phyloP scores from a whole-genome alignment of 768 basidiomycete species.

The Lyophyllum atratum region DNA sequence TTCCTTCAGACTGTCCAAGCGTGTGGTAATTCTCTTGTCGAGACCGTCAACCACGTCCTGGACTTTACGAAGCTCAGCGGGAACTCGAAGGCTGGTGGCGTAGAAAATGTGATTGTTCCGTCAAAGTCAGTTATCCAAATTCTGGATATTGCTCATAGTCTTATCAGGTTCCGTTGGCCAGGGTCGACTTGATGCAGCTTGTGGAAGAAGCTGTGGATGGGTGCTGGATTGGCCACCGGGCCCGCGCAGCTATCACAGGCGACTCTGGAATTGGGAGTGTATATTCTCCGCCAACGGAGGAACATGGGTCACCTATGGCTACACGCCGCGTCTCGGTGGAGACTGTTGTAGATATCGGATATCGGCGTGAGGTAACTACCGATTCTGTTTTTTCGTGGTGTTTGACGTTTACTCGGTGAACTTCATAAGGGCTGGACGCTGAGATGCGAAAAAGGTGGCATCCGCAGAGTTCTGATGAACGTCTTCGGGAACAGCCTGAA shows the following conservation, averaged over 20 bases:
- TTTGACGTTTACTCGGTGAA: background rate
- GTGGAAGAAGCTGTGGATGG: constrained; percentile 91
- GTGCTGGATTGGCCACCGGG: constrained; percentile 91
- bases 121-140: constrained; percentile 49
- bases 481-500: constrained; percentile 93
- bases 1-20: constrained; percentile 94
- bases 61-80: constrained; percentile 96
- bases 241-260: constrained; percentile 66
- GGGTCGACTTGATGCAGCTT: constrained; percentile 77
- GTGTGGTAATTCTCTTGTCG: constrained; percentile 92
- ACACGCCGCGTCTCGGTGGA: constrained; percentile 59
- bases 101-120: constrained; percentile 73
- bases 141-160: background rate
- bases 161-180: constrained; percentile 19
- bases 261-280: constrained; percentile 89
- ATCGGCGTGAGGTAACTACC: constrained; percentile 56
- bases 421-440: constrained; percentile 74
- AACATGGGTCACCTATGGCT: constrained; percentile 42
- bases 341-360: constrained; percentile 85
- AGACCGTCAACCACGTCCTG: constrained; percentile 95
- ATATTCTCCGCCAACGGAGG: constrained; percentile 80
- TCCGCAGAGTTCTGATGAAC: constrained; percentile 92
- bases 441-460: constrained; percentile 89
- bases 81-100: constrained; percentile 75
- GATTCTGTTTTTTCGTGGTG: background rate